Conservation (phyloP, 352 stramenopile genomes). For the Globisporangium nunn region DNA sequence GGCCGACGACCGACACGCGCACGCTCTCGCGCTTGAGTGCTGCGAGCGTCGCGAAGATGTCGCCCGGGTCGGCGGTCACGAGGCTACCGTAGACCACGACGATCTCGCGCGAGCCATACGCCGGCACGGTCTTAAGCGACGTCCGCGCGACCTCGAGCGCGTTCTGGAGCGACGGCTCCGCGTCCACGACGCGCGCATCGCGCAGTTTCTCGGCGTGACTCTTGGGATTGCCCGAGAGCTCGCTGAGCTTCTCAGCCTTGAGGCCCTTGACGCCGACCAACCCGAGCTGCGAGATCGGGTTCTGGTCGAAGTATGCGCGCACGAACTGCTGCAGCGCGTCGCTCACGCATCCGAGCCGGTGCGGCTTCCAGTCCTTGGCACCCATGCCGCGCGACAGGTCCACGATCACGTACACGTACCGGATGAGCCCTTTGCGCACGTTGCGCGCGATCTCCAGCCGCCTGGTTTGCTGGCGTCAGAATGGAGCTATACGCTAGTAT, state of each 20-base stretch:
- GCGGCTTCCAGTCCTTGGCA: conserved; percentile 84
- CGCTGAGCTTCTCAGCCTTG: conserved; percentile 87
- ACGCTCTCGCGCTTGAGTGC: conserved; percentile 88
- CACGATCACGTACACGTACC: conserved; percentile 81
- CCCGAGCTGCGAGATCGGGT: conserved; percentile 90
- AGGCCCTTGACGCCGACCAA: conserved; percentile 88
- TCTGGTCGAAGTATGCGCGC: conserved; percentile 92
- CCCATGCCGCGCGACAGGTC: conserved; percentile 84
- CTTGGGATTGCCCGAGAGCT: conserved; percentile 86
- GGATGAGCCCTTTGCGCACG: conserved; percentile 80
- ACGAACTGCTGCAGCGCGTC: conserved; percentile 81
- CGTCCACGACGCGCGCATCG: conserved; percentile 54
- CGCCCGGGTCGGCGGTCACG: conserved; percentile 93
- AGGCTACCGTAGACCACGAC: conserved; percentile 94
- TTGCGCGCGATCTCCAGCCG: conserved; percentile 78
- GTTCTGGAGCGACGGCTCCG: conserved; percentile 89
- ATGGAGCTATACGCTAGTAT: not conserved
- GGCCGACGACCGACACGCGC: conserved; percentile 90
- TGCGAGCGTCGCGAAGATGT: conserved; percentile 93
- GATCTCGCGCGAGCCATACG: conserved; percentile 86
- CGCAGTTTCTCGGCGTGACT: conserved; percentile 80
- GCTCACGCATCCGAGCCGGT: conserved; percentile 59
- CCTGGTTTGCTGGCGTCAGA: conserved; percentile 12
- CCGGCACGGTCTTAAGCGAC: conserved; percentile 88
- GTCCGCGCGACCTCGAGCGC: conserved; percentile 84